phyloP scores from a whole-genome alignment of 345 rosid species.

The Sonneratia caseolaris region DNA sequence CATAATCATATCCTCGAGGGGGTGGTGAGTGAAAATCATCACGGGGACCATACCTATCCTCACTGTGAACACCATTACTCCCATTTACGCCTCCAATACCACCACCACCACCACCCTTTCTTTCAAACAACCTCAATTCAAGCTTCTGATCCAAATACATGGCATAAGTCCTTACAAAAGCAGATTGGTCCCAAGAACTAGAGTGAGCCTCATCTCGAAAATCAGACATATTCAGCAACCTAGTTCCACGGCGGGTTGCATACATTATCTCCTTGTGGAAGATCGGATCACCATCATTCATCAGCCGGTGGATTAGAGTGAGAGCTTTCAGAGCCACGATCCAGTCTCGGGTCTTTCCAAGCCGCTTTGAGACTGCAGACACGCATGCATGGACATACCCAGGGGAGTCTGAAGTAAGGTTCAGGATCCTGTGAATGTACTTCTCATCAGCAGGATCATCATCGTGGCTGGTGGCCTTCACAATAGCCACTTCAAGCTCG shows the following conservation, averaged over 20 bases:
- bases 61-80: constrained; percentile 25
- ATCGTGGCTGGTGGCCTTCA: constrained; percentile 90
- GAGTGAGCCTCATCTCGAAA: constrained; percentile 93
- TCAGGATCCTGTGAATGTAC: constrained; percentile 58
- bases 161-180: constrained; percentile 70
- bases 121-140: constrained; percentile 51
- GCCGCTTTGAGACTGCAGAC: constrained; percentile 52
- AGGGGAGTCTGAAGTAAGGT: constrained; percentile 44
- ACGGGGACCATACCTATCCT: constrained; percentile 30
- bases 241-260: constrained; percentile 61
- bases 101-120: constrained; percentile 28
- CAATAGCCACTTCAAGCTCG: constrained; percentile 86
- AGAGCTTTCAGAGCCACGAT: constrained; percentile 77
- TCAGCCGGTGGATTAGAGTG: constrained; percentile 61
- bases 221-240: constrained; percentile 73
- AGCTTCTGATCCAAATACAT: constrained; percentile 69
- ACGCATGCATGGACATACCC: constrained; percentile 70
- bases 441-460: constrained; percentile 85
- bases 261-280: constrained; percentile 67
- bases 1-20: constrained; percentile 33
- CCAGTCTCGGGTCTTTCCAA: constrained; percentile 87
- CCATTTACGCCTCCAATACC: constrained; percentile 21
- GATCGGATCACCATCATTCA: constrained; percentile 55
- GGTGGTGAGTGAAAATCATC: constrained; percentile 70
- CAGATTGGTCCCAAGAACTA: constrained; percentile 84